Evolutionary conservation across 1,284 basidiomycete genomes (phyloP).

Genomic region (Tremellales sp.): DNA sequence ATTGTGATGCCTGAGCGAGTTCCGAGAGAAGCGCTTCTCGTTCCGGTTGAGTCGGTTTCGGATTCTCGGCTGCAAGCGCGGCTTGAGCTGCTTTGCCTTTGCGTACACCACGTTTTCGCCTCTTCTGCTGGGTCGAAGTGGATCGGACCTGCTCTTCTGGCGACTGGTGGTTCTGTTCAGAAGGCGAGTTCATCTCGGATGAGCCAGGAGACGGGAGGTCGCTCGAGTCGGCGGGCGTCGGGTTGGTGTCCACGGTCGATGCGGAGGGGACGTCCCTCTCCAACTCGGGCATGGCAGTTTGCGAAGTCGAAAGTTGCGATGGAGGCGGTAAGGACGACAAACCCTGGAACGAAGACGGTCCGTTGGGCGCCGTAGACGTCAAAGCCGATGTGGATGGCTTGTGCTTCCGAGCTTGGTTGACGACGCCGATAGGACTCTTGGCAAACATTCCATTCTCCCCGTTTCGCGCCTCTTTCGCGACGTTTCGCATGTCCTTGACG

Average conservation of each 20-base stretch:
- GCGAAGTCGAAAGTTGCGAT: background rate
- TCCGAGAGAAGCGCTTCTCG: conserved; percentile 55
- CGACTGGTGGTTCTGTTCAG: background rate
- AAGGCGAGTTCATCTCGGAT: conserved; percentile 5
- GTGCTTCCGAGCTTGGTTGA: conserved; percentile 6
- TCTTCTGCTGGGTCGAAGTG: conserved; percentile 34
- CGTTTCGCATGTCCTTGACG: conserved; percentile 35
- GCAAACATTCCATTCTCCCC: conserved; percentile 30
- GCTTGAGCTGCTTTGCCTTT: conserved; percentile 50
- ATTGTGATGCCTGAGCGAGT: conserved; percentile 73
- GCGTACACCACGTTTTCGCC: conserved; percentile 46
- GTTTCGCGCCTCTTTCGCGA: conserved; percentile 24
- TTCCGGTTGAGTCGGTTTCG: conserved; percentile 25
- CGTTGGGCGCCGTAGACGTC: conserved; percentile 30
- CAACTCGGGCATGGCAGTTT: background rate
- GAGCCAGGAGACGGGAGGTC: conserved; percentile 29
- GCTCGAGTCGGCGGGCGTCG: conserved; percentile 33
- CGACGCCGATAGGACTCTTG: conserved; percentile 34
- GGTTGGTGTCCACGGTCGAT: conserved; percentile 37
- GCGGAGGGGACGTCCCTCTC: conserved; percentile 16
- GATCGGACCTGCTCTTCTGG: conserved; percentile 11
- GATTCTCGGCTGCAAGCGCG: conserved; percentile 33
- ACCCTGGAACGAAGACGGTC: background rate
- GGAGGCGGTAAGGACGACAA: background rate
- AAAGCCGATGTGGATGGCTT: conserved; percentile 33